phyloP scores from a whole-genome alignment of 1,284 basidiomycete species.

The Ganoderma lingzhi region DNA sequence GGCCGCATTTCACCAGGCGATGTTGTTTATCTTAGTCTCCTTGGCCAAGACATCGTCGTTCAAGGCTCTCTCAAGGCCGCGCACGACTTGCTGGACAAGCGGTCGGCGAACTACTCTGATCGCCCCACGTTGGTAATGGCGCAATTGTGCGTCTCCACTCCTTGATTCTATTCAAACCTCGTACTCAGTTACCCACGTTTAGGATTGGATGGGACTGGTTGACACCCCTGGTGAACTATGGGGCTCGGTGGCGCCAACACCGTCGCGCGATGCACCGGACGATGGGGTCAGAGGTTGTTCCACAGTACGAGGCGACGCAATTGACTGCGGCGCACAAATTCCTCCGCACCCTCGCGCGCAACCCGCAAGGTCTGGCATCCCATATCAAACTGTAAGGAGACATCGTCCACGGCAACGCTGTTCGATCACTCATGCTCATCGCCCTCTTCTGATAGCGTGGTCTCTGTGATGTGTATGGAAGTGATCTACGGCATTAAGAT shows the following conservation, averaged over 20 bases:
- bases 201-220: slow-evolving; percentile 25
- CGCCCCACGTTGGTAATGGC: slow-evolving; percentile 50
- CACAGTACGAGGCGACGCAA: slow-evolving; percentile 17
- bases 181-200: not conserved
- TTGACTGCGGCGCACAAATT: slow-evolving; percentile 7
- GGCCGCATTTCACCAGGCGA: slow-evolving; percentile 51
- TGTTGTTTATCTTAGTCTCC: slow-evolving; percentile 62
- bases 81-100: slow-evolving; percentile 69
- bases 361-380: slow-evolving; percentile 18
- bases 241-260: slow-evolving; percentile 25
- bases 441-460: slow-evolving; percentile 30
- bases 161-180: too few relatives aligned
- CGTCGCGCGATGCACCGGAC: slow-evolving; percentile 26
- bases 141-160: slow-evolving; percentile 15
- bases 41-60: slow-evolving; percentile 68
- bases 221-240: slow-evolving; percentile 27
- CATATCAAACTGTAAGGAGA: slow-evolving; percentile 27
- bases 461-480: slow-evolving; percentile 40
- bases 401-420: not conserved
- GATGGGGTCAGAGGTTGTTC: slow-evolving; percentile 16
- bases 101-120: slow-evolving; percentile 72
- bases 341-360: slow-evolving; percentile 18
- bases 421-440: too few relatives aligned
- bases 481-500: slow-evolving; percentile 45
- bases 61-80: slow-evolving; percentile 63